These are phyloP conservation scores for Beauveria caledonica DNA, from an alignment of 2,329 filamentous ascomycete species.

Conservation along the genomic window DNA sequence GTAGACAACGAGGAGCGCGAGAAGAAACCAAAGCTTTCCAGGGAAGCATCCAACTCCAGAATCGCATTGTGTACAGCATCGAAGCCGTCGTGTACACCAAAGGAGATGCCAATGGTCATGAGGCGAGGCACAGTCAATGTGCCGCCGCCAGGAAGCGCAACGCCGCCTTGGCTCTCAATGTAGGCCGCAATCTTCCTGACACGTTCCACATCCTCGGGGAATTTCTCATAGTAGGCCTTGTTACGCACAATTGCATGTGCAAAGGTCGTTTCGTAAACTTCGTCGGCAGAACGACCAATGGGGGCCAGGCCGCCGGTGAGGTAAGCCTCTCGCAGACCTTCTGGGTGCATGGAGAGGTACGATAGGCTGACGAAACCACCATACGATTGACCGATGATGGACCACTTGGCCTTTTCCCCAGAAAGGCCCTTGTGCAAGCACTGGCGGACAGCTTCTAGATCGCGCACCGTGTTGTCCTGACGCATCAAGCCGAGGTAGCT, in stretches of 20 bases:
- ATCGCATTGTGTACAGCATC: conserved; percentile 69
- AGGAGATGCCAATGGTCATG: conserved; percentile 65
- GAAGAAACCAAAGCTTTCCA: conserved; percentile 68
- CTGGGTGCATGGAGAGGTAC: conserved; percentile 73
- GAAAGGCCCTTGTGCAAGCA: conserved; percentile 64
- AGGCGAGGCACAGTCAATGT: conserved; percentile 65
- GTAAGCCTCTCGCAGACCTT: conserved; percentile 75
- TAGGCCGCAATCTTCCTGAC: conserved; percentile 60
- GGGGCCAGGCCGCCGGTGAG: conserved; percentile 78
- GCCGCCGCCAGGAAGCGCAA: conserved; percentile 65
- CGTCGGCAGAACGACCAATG: conserved; percentile 59
- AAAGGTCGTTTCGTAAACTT: conserved; percentile 68
- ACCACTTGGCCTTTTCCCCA: conserved; percentile 68
- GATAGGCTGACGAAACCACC: conserved; percentile 80
- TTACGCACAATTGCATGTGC: conserved; percentile 65
- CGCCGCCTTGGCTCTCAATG: conserved; percentile 47
- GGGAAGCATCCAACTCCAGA: conserved; percentile 60
- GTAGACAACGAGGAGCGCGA: conserved; percentile 61
- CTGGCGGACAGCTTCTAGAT: conserved; percentile 77
- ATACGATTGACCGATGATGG: conserved; percentile 82
- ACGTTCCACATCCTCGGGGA: conserved; percentile 64
- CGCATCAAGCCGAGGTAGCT: conserved; percentile 78
- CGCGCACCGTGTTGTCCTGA: conserved; percentile 82
- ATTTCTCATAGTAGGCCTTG: conserved; percentile 73
- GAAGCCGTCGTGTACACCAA: conserved; percentile 72